Evolutionary conservation across 2,329 filamentous ascomycete genomes (phyloP).

Genomic region (Scleromitrula shiraiana): DNA sequence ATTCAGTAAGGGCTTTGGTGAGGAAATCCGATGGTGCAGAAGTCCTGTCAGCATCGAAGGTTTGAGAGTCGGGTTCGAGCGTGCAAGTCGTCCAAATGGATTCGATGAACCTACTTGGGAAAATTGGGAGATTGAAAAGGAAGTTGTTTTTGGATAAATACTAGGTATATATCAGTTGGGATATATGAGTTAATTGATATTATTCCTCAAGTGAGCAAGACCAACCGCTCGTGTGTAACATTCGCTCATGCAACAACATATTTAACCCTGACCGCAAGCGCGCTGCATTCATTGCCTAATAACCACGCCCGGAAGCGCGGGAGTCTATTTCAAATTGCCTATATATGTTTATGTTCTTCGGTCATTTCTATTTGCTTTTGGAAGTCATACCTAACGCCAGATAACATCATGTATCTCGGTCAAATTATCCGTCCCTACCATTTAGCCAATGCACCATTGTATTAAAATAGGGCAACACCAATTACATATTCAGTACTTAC

Average conservation of each 20-base stretch:
- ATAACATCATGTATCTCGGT: no score
- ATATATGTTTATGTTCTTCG: background rate
- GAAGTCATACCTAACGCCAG: no score
- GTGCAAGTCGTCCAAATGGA: constrained; percentile 40
- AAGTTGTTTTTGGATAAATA: constrained; percentile 19
- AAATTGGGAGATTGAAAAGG: constrained; percentile 21
- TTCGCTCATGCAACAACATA: background rate
- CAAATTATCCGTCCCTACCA: background rate
- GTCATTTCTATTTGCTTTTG: background rate
- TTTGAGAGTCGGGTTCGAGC: constrained; percentile 24
- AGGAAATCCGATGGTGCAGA: constrained; percentile 27
- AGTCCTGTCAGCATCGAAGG: constrained; percentile 26
- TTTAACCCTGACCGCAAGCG: constrained; percentile 2
- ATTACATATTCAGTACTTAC: no score
- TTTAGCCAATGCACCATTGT: constrained; percentile 1
- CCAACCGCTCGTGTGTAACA: constrained; percentile 2
- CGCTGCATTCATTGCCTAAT: constrained; percentile 5
- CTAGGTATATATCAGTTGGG: background rate
- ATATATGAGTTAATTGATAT: background rate
- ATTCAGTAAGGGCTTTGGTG: constrained; percentile 22
- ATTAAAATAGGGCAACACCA: background rate
- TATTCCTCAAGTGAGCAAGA: background rate
- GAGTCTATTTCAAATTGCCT: constrained; percentile 7
- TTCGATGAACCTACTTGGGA: constrained; percentile 41
- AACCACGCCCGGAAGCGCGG: constrained; percentile 3